Conservation (phyloP, 371 early-diverging fungal genomes). For the Syncephalastrum monosporum region DNA sequence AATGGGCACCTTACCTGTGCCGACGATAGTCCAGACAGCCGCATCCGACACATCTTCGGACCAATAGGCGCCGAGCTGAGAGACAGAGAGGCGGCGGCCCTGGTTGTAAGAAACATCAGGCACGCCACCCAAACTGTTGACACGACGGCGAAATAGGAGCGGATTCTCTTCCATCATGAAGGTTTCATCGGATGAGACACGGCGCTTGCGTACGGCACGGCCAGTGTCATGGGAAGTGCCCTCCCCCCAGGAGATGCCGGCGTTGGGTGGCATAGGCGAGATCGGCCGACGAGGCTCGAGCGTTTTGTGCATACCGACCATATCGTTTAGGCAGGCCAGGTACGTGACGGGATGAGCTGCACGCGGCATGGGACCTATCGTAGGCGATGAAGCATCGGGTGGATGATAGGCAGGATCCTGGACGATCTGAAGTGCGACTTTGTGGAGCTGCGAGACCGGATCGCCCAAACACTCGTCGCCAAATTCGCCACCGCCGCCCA, state of each 20-base stretch:
- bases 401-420: slow-evolving; percentile 34
- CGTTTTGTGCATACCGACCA: slow-evolving; percentile 79
- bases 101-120: slow-evolving; percentile 11
- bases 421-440: slow-evolving; percentile 83
- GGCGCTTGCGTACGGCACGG: slow-evolving; percentile 39
- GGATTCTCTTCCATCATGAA: slow-evolving; percentile 21
- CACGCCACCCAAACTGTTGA: slow-evolving; percentile 16
- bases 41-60: slow-evolving; percentile 85
- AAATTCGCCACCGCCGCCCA: slow-evolving; percentile 42
- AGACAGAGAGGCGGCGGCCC: slow-evolving; percentile 14
- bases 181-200: slow-evolving; percentile 49
- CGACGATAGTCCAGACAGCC: slow-evolving; percentile 89
- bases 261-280: slow-evolving; percentile 1
- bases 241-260: slow-evolving; percentile 12
- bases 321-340: slow-evolving; percentile 76
- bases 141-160: slow-evolving; percentile 15
- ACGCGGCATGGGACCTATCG: slow-evolving; percentile 27
- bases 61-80: slow-evolving; percentile 62
- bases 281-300: neutral
- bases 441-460: slow-evolving; percentile 90
- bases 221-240: slow-evolving; percentile 32
- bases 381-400: neutral
- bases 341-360: slow-evolving; percentile 52
- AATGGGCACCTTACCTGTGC: slow-evolving; percentile 45
- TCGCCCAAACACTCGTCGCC: slow-evolving; percentile 54